Evolutionary conservation across 177 flowering plant species (phyloP).

Genomic region (Vitis hybrid): DNA sequence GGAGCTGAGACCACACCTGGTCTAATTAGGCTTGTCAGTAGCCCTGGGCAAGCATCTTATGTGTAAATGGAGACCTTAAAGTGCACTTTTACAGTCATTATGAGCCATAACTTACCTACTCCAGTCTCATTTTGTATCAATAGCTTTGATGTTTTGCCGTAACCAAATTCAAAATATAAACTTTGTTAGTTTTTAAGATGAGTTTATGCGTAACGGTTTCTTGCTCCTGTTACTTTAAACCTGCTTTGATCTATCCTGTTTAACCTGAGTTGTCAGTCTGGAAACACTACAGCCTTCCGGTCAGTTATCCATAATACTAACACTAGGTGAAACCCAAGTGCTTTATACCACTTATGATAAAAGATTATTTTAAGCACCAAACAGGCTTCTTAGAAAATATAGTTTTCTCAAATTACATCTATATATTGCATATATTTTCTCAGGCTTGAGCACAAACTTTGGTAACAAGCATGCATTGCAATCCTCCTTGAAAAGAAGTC

Average conservation of each 20-base stretch:
- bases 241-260: constrained; percentile 6
- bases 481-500: not conserved
- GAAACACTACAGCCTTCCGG: too few species aligned
- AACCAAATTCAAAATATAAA: too few species aligned
- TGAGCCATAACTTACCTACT: not conserved
- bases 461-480: constrained; percentile 4
- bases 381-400: not conserved
- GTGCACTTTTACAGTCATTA: not conserved
- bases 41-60: not conserved
- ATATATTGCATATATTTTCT: constrained; percentile 6
- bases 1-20: not conserved
- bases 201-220: not conserved
- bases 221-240: not conserved
- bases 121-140: not conserved
- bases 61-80: not conserved
- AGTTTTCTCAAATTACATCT: not conserved
- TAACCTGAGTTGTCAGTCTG: not conserved
- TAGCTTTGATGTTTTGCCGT: not conserved
- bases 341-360: not conserved
- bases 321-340: too few species aligned
- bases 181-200: too few species aligned
- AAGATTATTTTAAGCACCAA: not conserved
- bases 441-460: not conserved
- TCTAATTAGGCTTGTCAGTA: not conserved
- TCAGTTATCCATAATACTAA: too few species aligned